A percentile compares a stretch with the other conserved stretches of the same genome.
Conservation (phyloP, 2,329 filamentous ascomycete genomes). For the Colletotrichum caudatum region DNA sequence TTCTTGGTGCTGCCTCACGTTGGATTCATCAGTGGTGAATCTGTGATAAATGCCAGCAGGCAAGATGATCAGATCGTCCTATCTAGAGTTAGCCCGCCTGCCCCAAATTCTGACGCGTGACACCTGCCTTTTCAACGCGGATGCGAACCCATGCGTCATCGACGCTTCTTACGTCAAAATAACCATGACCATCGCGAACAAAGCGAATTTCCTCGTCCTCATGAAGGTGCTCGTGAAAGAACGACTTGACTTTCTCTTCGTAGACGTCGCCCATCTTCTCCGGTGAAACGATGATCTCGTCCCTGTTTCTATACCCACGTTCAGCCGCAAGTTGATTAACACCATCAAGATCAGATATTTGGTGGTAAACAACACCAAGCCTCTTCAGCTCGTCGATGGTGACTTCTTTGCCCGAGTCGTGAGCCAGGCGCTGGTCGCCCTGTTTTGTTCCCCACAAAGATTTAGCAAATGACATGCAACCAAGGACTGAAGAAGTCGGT, state of each 20-base stretch:
- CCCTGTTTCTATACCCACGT: conserved; percentile 92
- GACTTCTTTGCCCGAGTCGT: conserved; percentile 84
- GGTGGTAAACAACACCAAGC: conserved; percentile 85
- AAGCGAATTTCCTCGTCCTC: conserved; percentile 99
- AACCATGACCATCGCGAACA: conserved; percentile 87
- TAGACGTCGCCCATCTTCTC: conserved; percentile 86
- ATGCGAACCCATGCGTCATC: conserved; percentile 93
- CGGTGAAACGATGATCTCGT: conserved; percentile 91
- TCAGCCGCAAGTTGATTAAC: conserved; percentile 81
- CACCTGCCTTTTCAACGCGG: conserved; percentile 75
- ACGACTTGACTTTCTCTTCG: conserved; percentile 92
- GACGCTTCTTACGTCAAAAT: conserved; percentile 89
- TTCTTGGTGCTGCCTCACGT: conserved; percentile 73
- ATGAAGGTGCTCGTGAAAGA: conserved; percentile 96
- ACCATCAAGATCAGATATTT: conserved; percentile 70
- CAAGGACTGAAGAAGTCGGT: conserved; percentile 7
- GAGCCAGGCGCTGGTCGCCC: conserved; percentile 93
- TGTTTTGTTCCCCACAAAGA: conserved; percentile 56
- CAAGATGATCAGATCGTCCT: conserved; percentile 88
- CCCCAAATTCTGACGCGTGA: neutral
- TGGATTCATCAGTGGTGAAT: conserved; percentile 92
- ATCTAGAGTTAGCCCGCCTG: neutral
- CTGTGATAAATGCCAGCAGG: conserved; percentile 97
- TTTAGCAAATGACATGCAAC: neutral
- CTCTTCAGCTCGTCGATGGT: conserved; percentile 73